These are phyloP conservation scores for Monilinia vaccinii-corymbosi DNA, from an alignment of 2,329 filamentous ascomycete species.

Conservation along the genomic window DNA sequence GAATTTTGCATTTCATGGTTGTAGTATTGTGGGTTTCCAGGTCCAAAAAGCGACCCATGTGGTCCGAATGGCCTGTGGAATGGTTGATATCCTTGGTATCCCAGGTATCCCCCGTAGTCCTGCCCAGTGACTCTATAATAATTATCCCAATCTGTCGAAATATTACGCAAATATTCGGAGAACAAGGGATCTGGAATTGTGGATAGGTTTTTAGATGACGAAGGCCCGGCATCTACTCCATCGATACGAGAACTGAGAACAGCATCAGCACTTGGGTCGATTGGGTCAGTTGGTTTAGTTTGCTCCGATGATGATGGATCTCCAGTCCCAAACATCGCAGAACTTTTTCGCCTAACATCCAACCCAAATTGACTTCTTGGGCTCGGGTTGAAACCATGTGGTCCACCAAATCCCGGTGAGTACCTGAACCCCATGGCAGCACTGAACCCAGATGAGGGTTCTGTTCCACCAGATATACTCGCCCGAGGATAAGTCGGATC, in stretches of 20 bases:
- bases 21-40: background rate
- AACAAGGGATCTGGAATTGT: background rate
- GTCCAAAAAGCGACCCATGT: background rate
- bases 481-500: slow-evolving; percentile 7
- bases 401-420: slow-evolving; percentile 7
- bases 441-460: background rate
- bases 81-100: background rate
- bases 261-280: background rate
- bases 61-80: background rate
- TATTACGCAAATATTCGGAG: background rate
- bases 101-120: background rate
- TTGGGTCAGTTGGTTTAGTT: background rate
- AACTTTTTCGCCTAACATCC: background rate
- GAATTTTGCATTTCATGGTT: background rate
- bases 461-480: background rate
- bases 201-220: too few species aligned
- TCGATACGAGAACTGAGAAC: background rate
- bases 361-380: background rate
- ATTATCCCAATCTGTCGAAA: background rate
- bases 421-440: slow-evolving; percentile 3
- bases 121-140: background rate
- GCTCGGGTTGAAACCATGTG: background rate
- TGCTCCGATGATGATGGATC: background rate
- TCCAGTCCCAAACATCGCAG: background rate
- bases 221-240: background rate